Evolutionary conservation across 768 basidiomycete species (phyloP).

Genomic region (Imleria badia): DNA sequence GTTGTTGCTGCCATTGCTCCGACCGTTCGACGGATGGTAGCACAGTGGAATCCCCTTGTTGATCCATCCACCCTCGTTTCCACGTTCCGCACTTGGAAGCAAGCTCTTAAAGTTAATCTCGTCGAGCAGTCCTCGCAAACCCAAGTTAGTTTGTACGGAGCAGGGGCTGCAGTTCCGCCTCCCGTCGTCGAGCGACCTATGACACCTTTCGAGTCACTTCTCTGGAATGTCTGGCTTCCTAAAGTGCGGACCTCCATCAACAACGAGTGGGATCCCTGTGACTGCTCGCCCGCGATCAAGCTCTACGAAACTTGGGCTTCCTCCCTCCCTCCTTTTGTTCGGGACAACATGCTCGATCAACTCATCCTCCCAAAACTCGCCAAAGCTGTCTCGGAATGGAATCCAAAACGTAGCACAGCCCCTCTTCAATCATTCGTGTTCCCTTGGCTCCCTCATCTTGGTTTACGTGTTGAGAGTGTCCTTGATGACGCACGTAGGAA

Average conservation of each 20-base stretch:
- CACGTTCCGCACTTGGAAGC: constrained; percentile 69
- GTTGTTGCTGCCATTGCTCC: constrained; percentile 92
- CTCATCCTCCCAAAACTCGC: constrained; percentile 92
- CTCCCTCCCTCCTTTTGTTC: constrained; percentile 86
- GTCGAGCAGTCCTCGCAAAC: constrained; percentile 42
- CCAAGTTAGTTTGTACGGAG: constrained; percentile 61
- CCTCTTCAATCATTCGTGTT: constrained; percentile 82
- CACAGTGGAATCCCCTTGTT: constrained; percentile 81
- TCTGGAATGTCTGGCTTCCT: constrained; percentile 96
- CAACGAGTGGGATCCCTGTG: constrained; percentile 85
- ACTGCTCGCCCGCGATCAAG: constrained; percentile 72
- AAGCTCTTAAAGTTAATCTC: constrained; percentile 58
- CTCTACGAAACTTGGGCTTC: constrained; percentile 88
- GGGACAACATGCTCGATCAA: constrained; percentile 95
- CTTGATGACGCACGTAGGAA: constrained; percentile 86
- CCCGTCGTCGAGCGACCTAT: constrained; percentile 57
- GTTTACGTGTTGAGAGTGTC: constrained; percentile 78
- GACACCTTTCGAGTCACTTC: constrained; percentile 92
- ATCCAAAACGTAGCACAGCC: constrained; percentile 52
- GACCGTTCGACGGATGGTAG: constrained; percentile 65
- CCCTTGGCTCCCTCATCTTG: constrained; percentile 93
- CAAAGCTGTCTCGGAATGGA: constrained; percentile 84
- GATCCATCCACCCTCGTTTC: constrained; percentile 65
- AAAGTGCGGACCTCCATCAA: constrained; percentile 92
- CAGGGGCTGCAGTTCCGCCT: constrained; percentile 33